Conservation (phyloP, 169 alveolate genomes). For the Cryptosporidium sp. region DNA sequence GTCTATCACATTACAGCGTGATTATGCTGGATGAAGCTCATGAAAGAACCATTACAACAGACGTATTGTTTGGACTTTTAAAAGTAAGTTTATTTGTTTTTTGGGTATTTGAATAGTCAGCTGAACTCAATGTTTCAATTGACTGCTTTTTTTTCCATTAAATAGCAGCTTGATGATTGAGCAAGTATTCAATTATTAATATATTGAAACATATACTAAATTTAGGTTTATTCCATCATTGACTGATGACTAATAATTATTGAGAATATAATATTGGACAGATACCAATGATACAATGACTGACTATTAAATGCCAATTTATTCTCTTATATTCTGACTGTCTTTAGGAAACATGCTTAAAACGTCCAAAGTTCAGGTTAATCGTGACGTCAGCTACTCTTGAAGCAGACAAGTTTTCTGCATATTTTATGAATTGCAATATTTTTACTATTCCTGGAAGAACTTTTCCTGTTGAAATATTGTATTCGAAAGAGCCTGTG, state of each 20-base stretch:
- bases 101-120: neutral
- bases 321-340: neutral
- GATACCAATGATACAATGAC: conserved; percentile 86
- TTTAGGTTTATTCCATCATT: neutral
- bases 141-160: neutral
- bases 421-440: conserved; percentile 95
- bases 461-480: conserved; percentile 96
- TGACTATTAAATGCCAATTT: neutral
- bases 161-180: neutral
- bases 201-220: conserved; percentile 4
- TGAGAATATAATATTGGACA: conserved; percentile 80
- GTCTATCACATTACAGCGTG: conserved; percentile 91
- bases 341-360: conserved; percentile 87
- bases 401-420: conserved; percentile 96
- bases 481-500: conserved; percentile 97
- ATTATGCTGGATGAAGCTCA: conserved; percentile 99
- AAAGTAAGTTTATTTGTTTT: conserved; percentile 82
- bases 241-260: conserved; percentile 68
- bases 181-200: neutral
- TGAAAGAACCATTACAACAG: conserved; percentile 99
- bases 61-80: conserved; percentile 96
- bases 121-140: neutral
- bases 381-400: conserved; percentile 99
- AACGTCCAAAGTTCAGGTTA: conserved; percentile 94
- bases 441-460: conserved; percentile 99